Evolutionary conservation across 78 protist genomes (phyloP).

Genomic region (Dictyostelium brefeldianum): DNA sequence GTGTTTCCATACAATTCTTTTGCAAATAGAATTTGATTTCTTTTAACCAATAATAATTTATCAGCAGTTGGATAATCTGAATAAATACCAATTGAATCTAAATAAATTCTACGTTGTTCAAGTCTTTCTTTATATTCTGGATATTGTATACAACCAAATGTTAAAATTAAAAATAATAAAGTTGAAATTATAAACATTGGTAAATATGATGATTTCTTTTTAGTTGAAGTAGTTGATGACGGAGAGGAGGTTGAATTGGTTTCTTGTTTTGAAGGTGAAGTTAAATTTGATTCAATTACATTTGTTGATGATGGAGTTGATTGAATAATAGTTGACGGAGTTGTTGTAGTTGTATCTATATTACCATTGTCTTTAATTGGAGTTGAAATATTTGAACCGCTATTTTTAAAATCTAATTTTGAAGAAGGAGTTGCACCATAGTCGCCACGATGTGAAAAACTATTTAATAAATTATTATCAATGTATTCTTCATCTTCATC

Average conservation of each 20-base stretch:
- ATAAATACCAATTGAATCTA: not conserved
- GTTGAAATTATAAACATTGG: not conserved
- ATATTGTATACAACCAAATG: not conserved
- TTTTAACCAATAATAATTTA: not conserved
- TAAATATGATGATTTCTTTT: too few species aligned
- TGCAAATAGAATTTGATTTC: not conserved
- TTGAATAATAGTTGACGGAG: not conserved
- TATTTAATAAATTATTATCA: not conserved
- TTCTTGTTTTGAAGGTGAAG: not conserved
- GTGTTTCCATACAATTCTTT: not conserved
- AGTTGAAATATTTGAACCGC: not conserved
- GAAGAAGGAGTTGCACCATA: not conserved
- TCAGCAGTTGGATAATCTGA: slow-evolving; percentile 3
- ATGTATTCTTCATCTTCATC: not conserved
- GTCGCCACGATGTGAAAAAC: not conserved
- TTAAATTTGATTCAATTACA: not conserved
- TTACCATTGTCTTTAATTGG: not conserved
- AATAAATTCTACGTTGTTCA: not conserved
- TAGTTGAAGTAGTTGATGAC: too few species aligned
- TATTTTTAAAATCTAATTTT: not conserved
- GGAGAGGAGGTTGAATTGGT: not conserved
- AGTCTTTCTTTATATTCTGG: slow-evolving; percentile 10
- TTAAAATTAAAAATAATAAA: not conserved
- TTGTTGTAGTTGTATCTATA: not conserved
- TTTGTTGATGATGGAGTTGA: not conserved